Evolutionary conservation across 139 green algal species (phyloP).

Genomic region (Micractinium sp.): DNA sequence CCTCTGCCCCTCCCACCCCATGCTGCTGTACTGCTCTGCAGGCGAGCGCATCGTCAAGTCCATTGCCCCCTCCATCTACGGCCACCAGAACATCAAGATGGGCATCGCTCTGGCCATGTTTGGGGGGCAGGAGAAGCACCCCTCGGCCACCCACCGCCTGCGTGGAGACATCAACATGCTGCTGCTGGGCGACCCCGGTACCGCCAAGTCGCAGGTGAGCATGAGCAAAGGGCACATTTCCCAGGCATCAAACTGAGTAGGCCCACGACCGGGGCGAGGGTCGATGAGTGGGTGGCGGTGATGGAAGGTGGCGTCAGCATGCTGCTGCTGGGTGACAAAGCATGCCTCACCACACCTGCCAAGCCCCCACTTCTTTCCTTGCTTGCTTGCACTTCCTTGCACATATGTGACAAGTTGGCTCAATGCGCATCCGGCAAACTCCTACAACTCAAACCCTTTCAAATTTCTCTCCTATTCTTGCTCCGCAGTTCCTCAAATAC

Average conservation of each 20-base stretch:
- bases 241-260: too few relatives aligned
- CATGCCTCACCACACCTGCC: too few relatives aligned
- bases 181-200: conserved; percentile 95
- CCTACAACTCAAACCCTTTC: too few relatives aligned
- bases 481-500: neutral
- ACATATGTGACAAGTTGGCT: too few relatives aligned
- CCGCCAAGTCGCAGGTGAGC: conserved; percentile 34
- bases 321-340: neutral
- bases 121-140: conserved; percentile 88
- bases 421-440: too few relatives aligned
- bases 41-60: conserved; percentile 89
- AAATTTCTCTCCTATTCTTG: neutral
- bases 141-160: conserved; percentile 75
- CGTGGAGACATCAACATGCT: conserved; percentile 99
- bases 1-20: neutral
- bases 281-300: neutral
- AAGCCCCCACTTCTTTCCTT: too few relatives aligned
- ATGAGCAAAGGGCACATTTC: too few relatives aligned
- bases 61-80: conserved; percentile 99
- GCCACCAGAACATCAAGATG: conserved; percentile 97
- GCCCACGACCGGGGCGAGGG: too few relatives aligned
- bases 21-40: conserved; percentile 18
- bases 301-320: neutral
- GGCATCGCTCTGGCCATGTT: conserved; percentile 94
- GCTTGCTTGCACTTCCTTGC: too few relatives aligned